Conservation (phyloP, 352 stramenopile genomes). For the Salisapilia sapeloensis region DNA sequence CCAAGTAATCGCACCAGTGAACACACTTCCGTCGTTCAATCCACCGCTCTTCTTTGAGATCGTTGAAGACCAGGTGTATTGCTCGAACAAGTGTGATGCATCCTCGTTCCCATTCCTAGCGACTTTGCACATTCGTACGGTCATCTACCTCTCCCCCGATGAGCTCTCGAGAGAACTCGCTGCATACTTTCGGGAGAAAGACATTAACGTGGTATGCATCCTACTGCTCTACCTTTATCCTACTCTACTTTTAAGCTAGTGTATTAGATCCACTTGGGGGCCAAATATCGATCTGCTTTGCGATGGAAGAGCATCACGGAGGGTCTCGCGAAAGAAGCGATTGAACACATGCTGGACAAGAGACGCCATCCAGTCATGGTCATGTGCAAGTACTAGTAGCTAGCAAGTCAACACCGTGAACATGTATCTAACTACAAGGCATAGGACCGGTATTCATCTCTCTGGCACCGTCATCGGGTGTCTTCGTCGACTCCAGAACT, state of each 20-base stretch:
- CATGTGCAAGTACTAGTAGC: constrained; percentile 70
- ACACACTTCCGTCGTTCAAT: constrained; percentile 58
- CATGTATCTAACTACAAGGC: background rate
- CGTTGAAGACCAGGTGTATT: constrained; percentile 70
- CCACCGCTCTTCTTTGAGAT: constrained; percentile 79
- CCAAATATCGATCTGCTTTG: constrained; percentile 58
- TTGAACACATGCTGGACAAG: constrained; percentile 72
- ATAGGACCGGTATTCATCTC: constrained; percentile 55
- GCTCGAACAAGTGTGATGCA: constrained; percentile 76
- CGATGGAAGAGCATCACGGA: constrained; percentile 65
- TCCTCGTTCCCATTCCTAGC: constrained; percentile 72
- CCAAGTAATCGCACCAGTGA: constrained; percentile 14
- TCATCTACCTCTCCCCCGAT: constrained; percentile 76
- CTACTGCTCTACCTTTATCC: background rate
- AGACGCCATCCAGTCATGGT: constrained; percentile 62
- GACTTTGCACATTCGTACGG: constrained; percentile 65
- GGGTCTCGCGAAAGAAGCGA: constrained; percentile 72
- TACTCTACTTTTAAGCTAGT: background rate
- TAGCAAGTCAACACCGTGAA: background rate
- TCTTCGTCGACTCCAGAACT: constrained; percentile 67
- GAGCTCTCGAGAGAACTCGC: constrained; percentile 57
- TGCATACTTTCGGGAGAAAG: constrained; percentile 70
- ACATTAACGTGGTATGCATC: constrained; percentile 44
- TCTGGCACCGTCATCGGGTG: constrained; percentile 69
- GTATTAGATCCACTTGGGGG: constrained; percentile 55